Base-by-base conservation (phyloP, 768 basidiomycete species). In the Boletus sp. region DNA sequence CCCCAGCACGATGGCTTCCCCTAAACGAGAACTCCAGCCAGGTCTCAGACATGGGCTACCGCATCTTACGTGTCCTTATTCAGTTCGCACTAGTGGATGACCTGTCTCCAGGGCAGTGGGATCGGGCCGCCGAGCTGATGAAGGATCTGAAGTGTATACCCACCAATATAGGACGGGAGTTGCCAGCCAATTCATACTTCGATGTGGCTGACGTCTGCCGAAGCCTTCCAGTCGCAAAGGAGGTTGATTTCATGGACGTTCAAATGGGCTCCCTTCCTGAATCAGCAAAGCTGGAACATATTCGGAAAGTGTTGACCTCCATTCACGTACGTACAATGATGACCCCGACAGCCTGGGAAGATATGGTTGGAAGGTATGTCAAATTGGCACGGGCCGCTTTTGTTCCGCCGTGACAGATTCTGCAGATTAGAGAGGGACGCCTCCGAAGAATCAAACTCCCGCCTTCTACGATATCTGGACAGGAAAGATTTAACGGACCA, bases 401-500 rank as follows among this genome's bases (percentile, higher is more conserved):
- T 11, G 21, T 32, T 23, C 21, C 37, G 0, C 1, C 2, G 1
- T 55, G 21, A 50, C 30, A 13, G 19, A 23, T 46, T 33, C 17
- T 40, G 10, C 19, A 61, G 60, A 35, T 48, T 61, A 27, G 60
- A 62, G 39, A 9, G 1, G 1, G 14, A 8, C 1, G 60, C 60
- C 38, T 51, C 61, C 6, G 46, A 48, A 27, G 56, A 58, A n/a
- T 53, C 60, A 11, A 63, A 61, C n/a, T 30, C 34, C 25, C 56
- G 60, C 38, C 35, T 61, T 41, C 34, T 93, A 6, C 71, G 78
- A 38, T 79, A 78, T 2, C 70, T 97, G 0, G 91, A n/a, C 88
- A 14, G n/a, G n/a, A n/a, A n/a, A n/a, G n/a, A n/a, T n/a, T n/a
- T n/a, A n/a, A n/a, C n/a, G n/a, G n/a, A n/a, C n/a, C n/a, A n/a